Evolutionary conservation across 108 stramenopile genomes (phyloP), one percentile per base, ranked within the genome.

Genomic region (Epithemia pelagica): DNA sequence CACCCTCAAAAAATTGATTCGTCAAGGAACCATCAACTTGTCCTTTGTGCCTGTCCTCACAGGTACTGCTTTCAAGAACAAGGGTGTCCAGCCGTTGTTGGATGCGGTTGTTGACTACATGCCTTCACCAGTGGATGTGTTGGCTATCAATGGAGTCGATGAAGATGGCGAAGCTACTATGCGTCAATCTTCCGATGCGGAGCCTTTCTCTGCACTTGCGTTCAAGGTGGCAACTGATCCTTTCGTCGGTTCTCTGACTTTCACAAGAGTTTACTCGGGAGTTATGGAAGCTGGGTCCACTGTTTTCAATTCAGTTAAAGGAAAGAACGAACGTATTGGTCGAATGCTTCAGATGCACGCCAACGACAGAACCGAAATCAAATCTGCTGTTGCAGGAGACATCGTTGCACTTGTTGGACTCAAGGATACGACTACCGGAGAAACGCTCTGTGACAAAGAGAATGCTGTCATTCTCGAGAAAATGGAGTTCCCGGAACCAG

Each of bases 401-500:
- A 97, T 98, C 65, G 85, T 98, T 70, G 94, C 88, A 20, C 75
- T 98, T 30, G 96, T 96, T 66, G 99, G 98, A 28, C 75, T 99
- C 22, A 96, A 97, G 69, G 89, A 94, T 64, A 95, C 98, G 32
- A 91, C 93, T 67, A 98, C 99, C 2, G 99, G 99, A 61, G 99
- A 99, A 65, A 98, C 97, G 51, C 85, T 99, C 28, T 94, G 92
- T 67, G 77, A 78, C 58, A 84, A 92, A 81, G 61, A 69, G 65
- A 66, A 91, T 28, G 68, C 87, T 28, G 89, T 95, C 67, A 90
- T 87, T 55, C 85, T 95, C 54, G 96, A 96, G 77, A 96, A 96
- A 83, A 97, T 99, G 96, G 98, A 99, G 74, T 97, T 97, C 91
- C 96, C 98, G 28, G 96, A 96, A 54, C 96, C 99, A 23, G 99